Base-by-base conservation (phyloP, 2,329 filamentous ascomycete genomes). In the Diplodia scrobiculata region DNA sequence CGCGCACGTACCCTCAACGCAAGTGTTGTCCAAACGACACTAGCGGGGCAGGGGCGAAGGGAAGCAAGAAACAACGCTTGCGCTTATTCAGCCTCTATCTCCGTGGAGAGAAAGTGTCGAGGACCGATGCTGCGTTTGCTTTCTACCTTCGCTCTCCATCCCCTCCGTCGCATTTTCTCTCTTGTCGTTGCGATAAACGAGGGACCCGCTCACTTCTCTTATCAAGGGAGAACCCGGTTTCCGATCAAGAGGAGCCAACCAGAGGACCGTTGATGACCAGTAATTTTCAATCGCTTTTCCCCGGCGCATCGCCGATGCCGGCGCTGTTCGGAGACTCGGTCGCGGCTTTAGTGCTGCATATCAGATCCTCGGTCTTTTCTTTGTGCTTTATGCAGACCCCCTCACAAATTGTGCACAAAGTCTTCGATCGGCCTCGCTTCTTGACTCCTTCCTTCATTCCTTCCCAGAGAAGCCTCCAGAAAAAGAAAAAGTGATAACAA, bases 271-370 rank as follows among this genome's bases (percentile, higher is more conserved):
- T 62, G 58, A 60, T 60, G 55, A 60, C 55, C n/a, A 48, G 25
- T 11, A 36, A 62, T n/a, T 27, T 51, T 36, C 58, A 41, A 58
- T 13, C 36, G 38, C 25, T 17, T 36, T 36, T 51, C 58, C 17
- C 58, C 58, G 45, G 27, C 58, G 17, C n/a, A 62, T 62, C 58
- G 45, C 58, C 58, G 58, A 62, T 47, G 45, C 29, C 58, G 58
- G 58, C 25, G 25, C 25, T 11, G 32, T 38, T 45, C 41, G 41
- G 41, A n/a, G 17, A 6, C 13, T 45, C 41, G 41, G 41, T 7
- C 41, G 5, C 19, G 17, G 17, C 36, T 19, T 36, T 10, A 17
- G 13, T 19, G 19, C 27, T 45, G 21, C 54, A 29, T 59, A 62
- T 50, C 58, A 32, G 58, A 62, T 62, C 58, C 27, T 62, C n/a